Conservation (phyloP, 176 grass and related monocot genomes). For the Miscanthus lutarioriparius region DNA sequence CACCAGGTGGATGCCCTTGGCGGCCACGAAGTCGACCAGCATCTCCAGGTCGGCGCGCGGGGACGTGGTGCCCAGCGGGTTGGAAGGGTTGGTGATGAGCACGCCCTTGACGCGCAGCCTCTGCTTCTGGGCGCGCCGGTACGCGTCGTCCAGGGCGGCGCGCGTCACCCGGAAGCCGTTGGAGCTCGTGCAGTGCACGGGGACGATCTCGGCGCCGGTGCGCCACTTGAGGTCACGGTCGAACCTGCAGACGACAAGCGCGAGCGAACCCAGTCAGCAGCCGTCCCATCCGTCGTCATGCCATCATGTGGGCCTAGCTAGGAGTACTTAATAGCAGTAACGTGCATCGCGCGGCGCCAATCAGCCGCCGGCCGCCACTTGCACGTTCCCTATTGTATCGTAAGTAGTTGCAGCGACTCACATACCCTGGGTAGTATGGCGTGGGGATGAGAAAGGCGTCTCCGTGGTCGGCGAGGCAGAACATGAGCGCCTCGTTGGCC, state of each 20-base stretch:
- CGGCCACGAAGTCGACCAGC: constrained; percentile 63
- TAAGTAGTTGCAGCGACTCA: neutral
- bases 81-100: constrained; percentile 93
- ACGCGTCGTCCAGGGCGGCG: constrained; percentile 69
- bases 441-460: constrained; percentile 94
- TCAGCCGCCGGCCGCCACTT: constrained; percentile 11
- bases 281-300: neutral
- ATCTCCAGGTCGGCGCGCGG: constrained; percentile 55
- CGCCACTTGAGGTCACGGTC: constrained; percentile 98
- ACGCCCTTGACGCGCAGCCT: constrained; percentile 78
- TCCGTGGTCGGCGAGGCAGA: constrained; percentile 79
- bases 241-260: constrained; percentile 48
- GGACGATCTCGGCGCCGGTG: constrained; percentile 84
- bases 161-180: constrained; percentile 72
- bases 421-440: constrained; percentile 93
- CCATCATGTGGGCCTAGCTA: neutral
- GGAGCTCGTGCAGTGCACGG: constrained; percentile 72
- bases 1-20: constrained; percentile 79
- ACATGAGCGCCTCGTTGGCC: constrained; percentile 88
- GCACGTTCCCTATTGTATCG: neutral
- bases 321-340: neutral
- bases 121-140: constrained; percentile 49
- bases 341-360: neutral
- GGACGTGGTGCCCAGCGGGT: constrained; percentile 76
- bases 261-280: neutral